Percentiles rank a stretch among this genome's conserved stretches.
phyloP scores from a whole-genome alignment of 352 stramenopile species.

The Lagenidium sp. region DNA sequence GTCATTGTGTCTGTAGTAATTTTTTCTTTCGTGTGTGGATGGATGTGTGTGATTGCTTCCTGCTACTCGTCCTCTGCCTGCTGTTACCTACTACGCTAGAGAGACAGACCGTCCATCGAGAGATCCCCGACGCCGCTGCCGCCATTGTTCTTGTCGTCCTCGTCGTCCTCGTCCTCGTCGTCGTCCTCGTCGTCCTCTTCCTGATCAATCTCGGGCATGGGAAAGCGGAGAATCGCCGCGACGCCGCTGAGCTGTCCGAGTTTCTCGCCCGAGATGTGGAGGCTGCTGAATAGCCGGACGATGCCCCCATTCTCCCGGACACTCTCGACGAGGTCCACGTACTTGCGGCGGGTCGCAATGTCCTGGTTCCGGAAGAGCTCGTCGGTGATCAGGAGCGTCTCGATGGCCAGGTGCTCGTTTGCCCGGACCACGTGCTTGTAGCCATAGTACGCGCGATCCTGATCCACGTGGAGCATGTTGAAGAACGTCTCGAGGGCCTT shows the following conservation, averaged over 20 bases:
- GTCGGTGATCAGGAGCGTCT: slow-evolving; percentile 94
- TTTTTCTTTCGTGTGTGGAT: too few relatives aligned
- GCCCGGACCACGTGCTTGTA: slow-evolving; percentile 91
- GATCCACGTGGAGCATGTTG: slow-evolving; percentile 92
- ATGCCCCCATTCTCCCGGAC: slow-evolving; percentile 87
- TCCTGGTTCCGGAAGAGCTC: slow-evolving; percentile 91
- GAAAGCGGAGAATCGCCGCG: slow-evolving; percentile 94
- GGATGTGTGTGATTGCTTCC: too few relatives aligned
- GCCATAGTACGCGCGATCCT: slow-evolving; percentile 96
- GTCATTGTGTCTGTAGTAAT: too few relatives aligned
- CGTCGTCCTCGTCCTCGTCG: slow-evolving; percentile 31
- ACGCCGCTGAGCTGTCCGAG: slow-evolving; percentile 92
- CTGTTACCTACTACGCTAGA: too few relatives aligned
- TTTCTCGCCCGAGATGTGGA: slow-evolving; percentile 95
- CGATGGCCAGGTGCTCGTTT: slow-evolving; percentile 91
- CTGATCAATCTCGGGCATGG: slow-evolving; percentile 94
- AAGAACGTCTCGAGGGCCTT: slow-evolving; percentile 93
- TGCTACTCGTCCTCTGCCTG: too few relatives aligned
- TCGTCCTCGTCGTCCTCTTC: slow-evolving; percentile 62
- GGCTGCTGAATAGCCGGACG: slow-evolving; percentile 91
- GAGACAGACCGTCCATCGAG: slow-evolving; percentile 46
- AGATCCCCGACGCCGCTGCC: slow-evolving; percentile 52
- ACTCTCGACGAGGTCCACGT: slow-evolving; percentile 93
- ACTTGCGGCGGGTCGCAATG: slow-evolving; percentile 84
- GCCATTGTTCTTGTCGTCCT: slow-evolving; percentile 16